Percentiles rank a stretch among this genome's conserved stretches.
phyloP scores from a whole-genome alignment of 495 filamentous ascomycete genomes.

The Tuber borchii region DNA sequence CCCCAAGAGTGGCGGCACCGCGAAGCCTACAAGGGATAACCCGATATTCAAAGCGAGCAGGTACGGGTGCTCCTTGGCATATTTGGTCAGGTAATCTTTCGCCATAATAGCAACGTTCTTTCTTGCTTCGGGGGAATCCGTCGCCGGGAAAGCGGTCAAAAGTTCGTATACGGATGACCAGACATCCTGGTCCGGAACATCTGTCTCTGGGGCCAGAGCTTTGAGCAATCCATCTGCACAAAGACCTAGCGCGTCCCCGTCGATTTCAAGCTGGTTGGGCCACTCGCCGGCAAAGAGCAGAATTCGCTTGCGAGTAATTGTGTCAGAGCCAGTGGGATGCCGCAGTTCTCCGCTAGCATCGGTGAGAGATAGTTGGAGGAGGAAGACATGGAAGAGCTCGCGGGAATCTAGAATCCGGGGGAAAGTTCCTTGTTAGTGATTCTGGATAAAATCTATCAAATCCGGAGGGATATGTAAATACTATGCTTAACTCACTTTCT shows the following conservation, averaged over 20 bases:
- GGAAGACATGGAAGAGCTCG: conserved; percentile 1
- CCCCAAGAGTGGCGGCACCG: neutral
- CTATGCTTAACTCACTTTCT: neutral
- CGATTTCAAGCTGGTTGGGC: neutral
- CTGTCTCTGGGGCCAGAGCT: neutral
- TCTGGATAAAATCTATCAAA: neutral
- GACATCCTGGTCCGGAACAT: neutral
- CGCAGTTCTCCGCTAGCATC: neutral
- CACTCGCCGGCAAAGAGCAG: neutral
- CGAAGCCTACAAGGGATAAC: neutral
- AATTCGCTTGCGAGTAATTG: neutral
- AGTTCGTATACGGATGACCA: neutral
- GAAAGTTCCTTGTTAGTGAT: neutral
- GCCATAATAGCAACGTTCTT: neutral
- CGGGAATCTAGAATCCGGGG: neutral
- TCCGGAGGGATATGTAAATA: neutral
- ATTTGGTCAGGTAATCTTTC: neutral
- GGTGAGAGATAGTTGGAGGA: neutral
- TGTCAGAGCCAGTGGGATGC: neutral
- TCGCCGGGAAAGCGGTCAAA: neutral
- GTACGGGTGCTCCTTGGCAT: neutral
- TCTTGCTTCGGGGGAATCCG: neutral
- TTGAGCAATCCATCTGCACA: neutral
- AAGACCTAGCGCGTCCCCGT: neutral
- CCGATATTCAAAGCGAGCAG: neutral